phyloP scores from a whole-genome alignment of 495 filamentous ascomycete genomes.

The Hypoxylon rickii region DNA sequence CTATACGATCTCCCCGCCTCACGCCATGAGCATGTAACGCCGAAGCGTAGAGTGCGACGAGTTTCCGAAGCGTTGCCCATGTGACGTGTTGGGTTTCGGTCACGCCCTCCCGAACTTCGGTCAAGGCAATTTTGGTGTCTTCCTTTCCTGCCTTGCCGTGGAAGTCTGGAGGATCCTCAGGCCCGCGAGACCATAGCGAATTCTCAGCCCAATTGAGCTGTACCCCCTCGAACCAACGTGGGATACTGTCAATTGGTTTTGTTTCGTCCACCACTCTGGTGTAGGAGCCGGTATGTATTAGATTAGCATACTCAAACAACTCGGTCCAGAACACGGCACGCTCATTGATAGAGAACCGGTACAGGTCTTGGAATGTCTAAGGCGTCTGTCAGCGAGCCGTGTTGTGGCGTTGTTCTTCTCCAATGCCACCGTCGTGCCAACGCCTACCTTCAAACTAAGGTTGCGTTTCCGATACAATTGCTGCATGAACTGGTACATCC shows the following conservation, averaged over 20 bases:
- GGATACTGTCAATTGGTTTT: conserved; percentile 68
- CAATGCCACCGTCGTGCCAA: background rate
- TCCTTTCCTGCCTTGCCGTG: conserved; percentile 63
- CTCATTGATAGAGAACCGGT: conserved; percentile 63
- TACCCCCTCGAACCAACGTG: conserved; percentile 70
- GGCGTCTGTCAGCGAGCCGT: conserved; percentile 7
- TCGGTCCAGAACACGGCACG: conserved; percentile 70
- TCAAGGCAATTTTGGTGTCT: conserved; percentile 67
- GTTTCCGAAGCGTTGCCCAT: conserved; percentile 63
- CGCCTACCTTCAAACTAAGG: conserved; percentile 49
- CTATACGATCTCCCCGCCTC: conserved; percentile 69
- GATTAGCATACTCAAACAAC: conserved; percentile 59
- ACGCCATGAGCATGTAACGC: conserved; percentile 69
- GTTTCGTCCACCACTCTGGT: conserved; percentile 67
- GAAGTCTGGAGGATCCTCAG: conserved; percentile 34
- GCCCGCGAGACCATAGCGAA: conserved; percentile 54
- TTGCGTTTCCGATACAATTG: conserved; percentile 49
- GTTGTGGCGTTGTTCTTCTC: background rate
- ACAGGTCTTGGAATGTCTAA: conserved; percentile 67
- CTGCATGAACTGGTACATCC: conserved; percentile 58
- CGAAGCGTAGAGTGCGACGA: conserved; percentile 59
- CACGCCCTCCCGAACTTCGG: conserved; percentile 73
- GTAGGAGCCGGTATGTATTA: conserved; percentile 66
- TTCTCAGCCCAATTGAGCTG: conserved; percentile 69
- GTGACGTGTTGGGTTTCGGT: conserved; percentile 60